Base-by-base conservation (phyloP, 306 rosid species). In the Macrotyloma uniflorum region DNA sequence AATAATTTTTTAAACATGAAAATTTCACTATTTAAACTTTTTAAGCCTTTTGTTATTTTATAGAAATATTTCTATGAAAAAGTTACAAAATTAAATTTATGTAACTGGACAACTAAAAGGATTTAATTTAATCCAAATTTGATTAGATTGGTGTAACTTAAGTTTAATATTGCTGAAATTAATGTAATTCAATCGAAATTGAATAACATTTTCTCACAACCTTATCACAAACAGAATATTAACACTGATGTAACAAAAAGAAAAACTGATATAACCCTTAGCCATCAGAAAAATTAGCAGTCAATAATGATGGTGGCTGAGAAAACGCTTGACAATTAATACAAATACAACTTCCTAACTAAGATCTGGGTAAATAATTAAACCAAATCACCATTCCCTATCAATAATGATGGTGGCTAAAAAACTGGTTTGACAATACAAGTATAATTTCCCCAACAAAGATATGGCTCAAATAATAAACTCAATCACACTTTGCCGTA, bases 391-490 rank as follows among this genome's bases (percentile, higher is more conserved):
- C 36, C 36, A 26, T 13, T 53, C 59, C 19, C 66, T 22, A 2
- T 23, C 67, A 38, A 19, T 72, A 36, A 18, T 38, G 55, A 19
- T 55, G 55, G 67, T 73, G 77, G 67, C 14, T 55, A 13, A 20
- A 42, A 30, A 32, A 19, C 32, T 19, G 15, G 77, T 55, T 53
- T 23, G 54, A n/a, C 18, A 54, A 51, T 33, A 32, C 66, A 62
- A 43, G 0, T 38, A 59, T 58, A 40, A 38, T 38, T 38, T 55
- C 47, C 53, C 63, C n/a, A 19, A 23, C 4, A 49, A 26, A 76
- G 54, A 76, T 47, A 35, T 65, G 66, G 53, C 14, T 47, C 24
- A 33, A 64, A 64, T 35, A 65, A 50, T 50, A 50, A 76, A 36
- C 9, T 30, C 18, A 15, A 28, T 2, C 40, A 47, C 46, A 35